Base-by-base conservation (phyloP, 2,329 filamentous ascomycete genomes). In the Nemania sp. region DNA sequence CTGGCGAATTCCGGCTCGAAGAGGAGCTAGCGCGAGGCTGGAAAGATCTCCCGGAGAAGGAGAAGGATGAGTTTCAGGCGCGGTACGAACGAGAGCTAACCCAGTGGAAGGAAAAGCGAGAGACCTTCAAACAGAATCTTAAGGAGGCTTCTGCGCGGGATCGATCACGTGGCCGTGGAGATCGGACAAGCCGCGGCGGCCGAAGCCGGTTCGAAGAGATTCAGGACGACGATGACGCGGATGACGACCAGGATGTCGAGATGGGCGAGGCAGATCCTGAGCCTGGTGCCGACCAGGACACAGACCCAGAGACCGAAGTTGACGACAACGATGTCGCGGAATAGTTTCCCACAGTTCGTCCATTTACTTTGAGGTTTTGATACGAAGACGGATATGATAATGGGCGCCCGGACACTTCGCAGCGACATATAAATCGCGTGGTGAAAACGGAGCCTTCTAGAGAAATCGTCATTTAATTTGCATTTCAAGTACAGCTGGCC, bases 1-100 rank as follows among this genome's bases (percentile, higher is more conserved):
- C 66, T 7, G 63, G 70, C 47, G 64, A 67, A 40, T 70, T 73
- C 50, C 73, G 74, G 51, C 66, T 81, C 11, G 80, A 83, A n/a
- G 78, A 80, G 46, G 80, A 82, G 70, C 73, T 84, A 7, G 70
- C 74, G n/a, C 75, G 75, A 11, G 72, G 73, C 36, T 85, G 82
- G 81, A 78, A 81, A 54, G 76, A 79, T 17, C 72, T 84, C 12
- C 67, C 77, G 3, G 74, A 78, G 39, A 70, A 68, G 19, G 73
- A 79, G 44, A 79, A 76, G 64, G 78, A 80, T 22, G 75, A 77
- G 46, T 83, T 76, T 49, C 73, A 79, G 56, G 61, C 69, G 4
- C 74, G 73, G 19, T 74, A 73, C 45, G 72, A 76, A 49, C 62
- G 72, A 44, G 72, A 72, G 48, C 61, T 74, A 34, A 68, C 54